Evolutionary conservation across 73 alveolate genomes (phyloP), one percentile per base, ranked within the genome.

Genomic region (Stentor coeruleus): DNA sequence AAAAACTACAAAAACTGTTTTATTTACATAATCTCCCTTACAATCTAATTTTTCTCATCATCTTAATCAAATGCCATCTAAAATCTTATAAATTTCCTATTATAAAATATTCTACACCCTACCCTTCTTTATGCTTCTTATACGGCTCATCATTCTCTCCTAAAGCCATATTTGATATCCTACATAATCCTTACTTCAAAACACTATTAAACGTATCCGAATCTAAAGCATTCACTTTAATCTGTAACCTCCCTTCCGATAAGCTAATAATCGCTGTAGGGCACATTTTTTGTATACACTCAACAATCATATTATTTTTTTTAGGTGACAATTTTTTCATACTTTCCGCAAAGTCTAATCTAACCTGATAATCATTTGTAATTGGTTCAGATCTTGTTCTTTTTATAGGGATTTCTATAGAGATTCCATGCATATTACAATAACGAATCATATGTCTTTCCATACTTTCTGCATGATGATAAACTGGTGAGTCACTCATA

Each of bases 401-500:
- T 1, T 66, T 20, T 15, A 33, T 33, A 0, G 79, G 40, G 14
- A 31, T 11, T 2, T 66, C 79, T 28, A 66, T 20, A 31, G 79
- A 33, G 2, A 66, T 66, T 0, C 42, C 79, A 66, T 66, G 79
- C 79, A 20, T 20, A 66, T 66, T 66, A 2, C 79, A 66, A 66
- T 66, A 66, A 14, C 39, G n/a, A 40, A 66, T 20, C 79, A 66
- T 66, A 31, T 31, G 37, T 66, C 79, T 66, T 66, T 66, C 79
- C 79, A 66, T 66, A 20, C 77, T 35, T 20, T 75, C 72, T 20
- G 83, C 83, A 26, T 75, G 72, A 15, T 40, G 83, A 35, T 26
- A 31, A 20, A 75, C 38, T 0, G 74, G 72, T 33, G 83, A 75
- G 11, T 75, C 83, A 75, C n/a, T n/a, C 59, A 81, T 59, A 59